Evolutionary conservation across 352 stramenopile genomes (phyloP).

Genomic region (Blastocystis sp.): DNA sequence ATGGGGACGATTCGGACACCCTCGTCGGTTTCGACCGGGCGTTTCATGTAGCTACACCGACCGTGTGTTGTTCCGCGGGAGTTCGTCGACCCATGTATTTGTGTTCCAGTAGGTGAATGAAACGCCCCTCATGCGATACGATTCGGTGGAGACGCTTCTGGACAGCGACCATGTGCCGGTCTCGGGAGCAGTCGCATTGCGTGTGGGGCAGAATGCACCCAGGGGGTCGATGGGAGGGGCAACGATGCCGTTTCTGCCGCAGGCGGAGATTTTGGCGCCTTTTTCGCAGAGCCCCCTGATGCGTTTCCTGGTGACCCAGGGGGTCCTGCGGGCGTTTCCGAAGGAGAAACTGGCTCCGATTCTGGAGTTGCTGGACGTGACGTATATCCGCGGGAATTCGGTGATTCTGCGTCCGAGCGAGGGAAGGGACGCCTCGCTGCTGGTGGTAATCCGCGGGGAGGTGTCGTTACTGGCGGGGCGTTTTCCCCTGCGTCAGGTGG

Average conservation of each 20-base stretch:
- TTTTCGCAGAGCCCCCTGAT: neutral
- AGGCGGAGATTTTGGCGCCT: too few relatives aligned
- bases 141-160: neutral
- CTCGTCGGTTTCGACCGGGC: neutral
- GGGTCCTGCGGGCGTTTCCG: neutral
- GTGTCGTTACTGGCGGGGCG: neutral
- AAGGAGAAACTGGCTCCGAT: neutral
- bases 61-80: neutral
- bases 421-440: neutral
- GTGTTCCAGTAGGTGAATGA: neutral
- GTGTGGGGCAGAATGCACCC: constrained; percentile 3
- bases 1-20: neutral
- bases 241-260: too few relatives aligned
- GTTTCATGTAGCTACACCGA: constrained; percentile 39
- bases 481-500: neutral
- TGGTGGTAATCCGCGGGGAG: neutral
- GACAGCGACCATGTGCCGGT: constrained; percentile 36
- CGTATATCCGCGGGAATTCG: neutral
- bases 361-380: neutral
- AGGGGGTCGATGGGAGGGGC: too few relatives aligned
- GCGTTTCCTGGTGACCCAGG: neutral
- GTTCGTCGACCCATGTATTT: neutral
- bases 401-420: neutral
- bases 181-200: constrained; percentile 12
- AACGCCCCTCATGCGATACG: neutral